phyloP scores from a whole-genome alignment of 768 basidiomycete genomes.

The Mycena leptocephala region DNA sequence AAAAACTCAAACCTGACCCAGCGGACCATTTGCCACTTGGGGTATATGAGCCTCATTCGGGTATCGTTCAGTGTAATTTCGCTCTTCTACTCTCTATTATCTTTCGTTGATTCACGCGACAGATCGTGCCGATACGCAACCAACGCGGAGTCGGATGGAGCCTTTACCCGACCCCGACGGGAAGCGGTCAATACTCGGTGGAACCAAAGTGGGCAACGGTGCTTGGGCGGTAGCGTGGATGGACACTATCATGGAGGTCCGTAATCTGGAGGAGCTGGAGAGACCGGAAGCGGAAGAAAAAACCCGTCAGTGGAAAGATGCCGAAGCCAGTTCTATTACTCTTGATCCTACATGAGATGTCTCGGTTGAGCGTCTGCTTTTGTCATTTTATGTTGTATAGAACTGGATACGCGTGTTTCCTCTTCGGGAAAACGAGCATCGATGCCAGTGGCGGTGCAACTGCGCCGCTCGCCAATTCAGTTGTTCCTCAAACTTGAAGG shows the following conservation, averaged over 20 bases:
- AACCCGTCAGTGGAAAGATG: conserved; percentile 29
- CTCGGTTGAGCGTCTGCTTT: too few relatives aligned
- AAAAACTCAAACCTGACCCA: conserved; percentile 45
- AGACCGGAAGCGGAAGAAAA: conserved; percentile 21
- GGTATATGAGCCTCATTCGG: conserved; percentile 88
- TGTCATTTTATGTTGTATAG: too few relatives aligned
- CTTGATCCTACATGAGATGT: conserved; percentile 19
- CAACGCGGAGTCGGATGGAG: conserved; percentile 77
- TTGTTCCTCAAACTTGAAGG: too few relatives aligned
- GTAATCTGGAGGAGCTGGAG: conserved; percentile 14
- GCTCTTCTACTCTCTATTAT: conserved; percentile 6
- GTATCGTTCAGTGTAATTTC: conserved; percentile 79
- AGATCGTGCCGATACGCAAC: conserved; percentile 89
- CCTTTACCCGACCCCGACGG: conserved; percentile 62
- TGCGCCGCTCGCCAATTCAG: too few relatives aligned
- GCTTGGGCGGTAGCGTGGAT: conserved; percentile 90
- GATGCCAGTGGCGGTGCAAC: too few relatives aligned
- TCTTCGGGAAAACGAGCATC: too few relatives aligned
- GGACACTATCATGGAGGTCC: conserved; percentile 68
- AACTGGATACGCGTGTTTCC: too few relatives aligned
- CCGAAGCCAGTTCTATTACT: conserved; percentile 20
- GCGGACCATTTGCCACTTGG: conserved; percentile 67
- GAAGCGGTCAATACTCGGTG: conserved; percentile 71
- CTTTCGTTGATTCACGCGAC: conserved; percentile 4
- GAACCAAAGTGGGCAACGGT: conserved; percentile 82